These are phyloP conservation scores for Prunus yedoensis DNA, from an alignment of 331 rosid genomes.

Conservation along the genomic window DNA sequence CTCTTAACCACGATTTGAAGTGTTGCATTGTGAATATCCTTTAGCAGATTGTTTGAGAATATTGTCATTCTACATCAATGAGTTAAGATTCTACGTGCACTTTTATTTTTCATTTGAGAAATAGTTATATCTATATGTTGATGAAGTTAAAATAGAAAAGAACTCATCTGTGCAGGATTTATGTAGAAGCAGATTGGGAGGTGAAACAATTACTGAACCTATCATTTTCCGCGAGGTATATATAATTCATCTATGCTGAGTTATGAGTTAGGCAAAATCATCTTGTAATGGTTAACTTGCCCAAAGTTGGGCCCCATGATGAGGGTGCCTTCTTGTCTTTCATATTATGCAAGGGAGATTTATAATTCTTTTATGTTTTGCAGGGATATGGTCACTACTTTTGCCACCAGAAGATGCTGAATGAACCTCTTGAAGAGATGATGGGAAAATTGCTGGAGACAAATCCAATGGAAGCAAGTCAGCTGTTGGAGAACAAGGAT, in stretches of 20 bases:
- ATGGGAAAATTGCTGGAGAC: slow-evolving; percentile 74
- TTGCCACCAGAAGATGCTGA: slow-evolving; percentile 47
- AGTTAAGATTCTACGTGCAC: background rate
- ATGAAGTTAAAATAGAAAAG: background rate
- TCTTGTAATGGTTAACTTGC: background rate
- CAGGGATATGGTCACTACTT: slow-evolving; percentile 91
- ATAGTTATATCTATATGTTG: background rate
- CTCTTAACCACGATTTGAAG: background rate
- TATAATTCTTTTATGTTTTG: background rate
- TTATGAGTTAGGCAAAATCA: background rate
- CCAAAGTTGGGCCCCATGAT: background rate
- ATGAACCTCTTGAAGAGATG: slow-evolving; percentile 92
- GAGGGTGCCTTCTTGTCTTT: background rate
- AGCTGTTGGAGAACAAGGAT: slow-evolving; percentile 72
- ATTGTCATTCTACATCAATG: background rate
- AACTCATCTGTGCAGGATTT: slow-evolving; percentile 54
- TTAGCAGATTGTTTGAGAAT: background rate
- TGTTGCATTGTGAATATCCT: background rate
- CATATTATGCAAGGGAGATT: background rate
- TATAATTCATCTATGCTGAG: slow-evolving; percentile 21
- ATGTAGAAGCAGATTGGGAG: slow-evolving; percentile 59
- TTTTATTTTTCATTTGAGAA: background rate
- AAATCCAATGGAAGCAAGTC: slow-evolving; percentile 54
- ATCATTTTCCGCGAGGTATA: slow-evolving; percentile 76
- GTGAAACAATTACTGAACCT: slow-evolving; percentile 55